Evolutionary conservation across 176 grass and related monocot genomes (phyloP).

Genomic region (Urochloa ruziziensis): DNA sequence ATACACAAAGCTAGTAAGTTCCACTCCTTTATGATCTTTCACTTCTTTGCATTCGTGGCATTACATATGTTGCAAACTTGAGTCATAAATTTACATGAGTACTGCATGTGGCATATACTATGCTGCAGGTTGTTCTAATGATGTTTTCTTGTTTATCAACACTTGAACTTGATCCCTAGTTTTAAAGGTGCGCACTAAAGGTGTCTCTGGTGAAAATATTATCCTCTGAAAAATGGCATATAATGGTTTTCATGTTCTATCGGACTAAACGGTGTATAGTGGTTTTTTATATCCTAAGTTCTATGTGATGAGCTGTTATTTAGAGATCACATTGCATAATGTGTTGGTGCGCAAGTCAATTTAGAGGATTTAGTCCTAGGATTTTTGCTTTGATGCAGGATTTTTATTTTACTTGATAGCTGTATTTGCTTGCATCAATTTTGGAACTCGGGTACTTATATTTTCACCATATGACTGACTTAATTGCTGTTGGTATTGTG

Average conservation of each 20-base stretch:
- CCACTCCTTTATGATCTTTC: not conserved
- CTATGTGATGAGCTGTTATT: not conserved
- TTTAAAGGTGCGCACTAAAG: not conserved
- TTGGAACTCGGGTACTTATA: not conserved
- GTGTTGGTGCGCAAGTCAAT: not conserved
- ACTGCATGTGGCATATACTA: not conserved
- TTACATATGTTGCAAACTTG: slow-evolving; percentile 16
- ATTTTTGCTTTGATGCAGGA: slow-evolving; percentile 20
- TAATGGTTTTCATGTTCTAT: not conserved
- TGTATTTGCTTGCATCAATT: not conserved
- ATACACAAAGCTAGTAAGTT: slow-evolving; percentile 91
- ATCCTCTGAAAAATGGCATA: not conserved
- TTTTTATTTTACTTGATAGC: slow-evolving; percentile 10
- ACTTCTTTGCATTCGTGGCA: not conserved
- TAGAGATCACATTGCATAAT: not conserved
- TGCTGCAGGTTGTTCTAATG: not conserved
- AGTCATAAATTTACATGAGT: slow-evolving; percentile 3
- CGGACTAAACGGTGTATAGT: not conserved
- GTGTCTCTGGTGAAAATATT: not conserved
- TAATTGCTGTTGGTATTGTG: slow-evolving; percentile 23
- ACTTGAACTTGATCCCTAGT: not conserved
- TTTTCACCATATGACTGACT: slow-evolving; percentile 22
- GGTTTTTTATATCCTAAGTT: not conserved
- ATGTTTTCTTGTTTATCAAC: not conserved
- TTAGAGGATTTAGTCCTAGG: not conserved